A percentile compares a stretch with the other conserved stretches of the same genome.
Evolutionary conservation across 2,329 filamentous ascomycete species (phyloP).

Genomic region (Chrysoporthe deuterocubensis): DNA sequence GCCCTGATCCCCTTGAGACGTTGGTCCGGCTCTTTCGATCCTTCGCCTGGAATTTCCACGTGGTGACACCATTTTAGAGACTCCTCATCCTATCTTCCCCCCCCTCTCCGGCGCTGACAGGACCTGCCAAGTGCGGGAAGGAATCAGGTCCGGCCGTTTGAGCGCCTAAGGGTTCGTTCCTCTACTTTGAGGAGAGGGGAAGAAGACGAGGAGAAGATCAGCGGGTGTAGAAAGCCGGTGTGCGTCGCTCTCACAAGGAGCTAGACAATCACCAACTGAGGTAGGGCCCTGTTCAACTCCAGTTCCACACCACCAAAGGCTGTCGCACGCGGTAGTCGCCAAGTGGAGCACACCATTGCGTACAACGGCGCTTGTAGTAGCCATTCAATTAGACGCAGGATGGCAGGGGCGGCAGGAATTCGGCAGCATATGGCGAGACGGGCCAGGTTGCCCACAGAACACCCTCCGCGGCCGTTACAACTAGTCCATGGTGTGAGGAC

Average conservation of each 20-base stretch:
- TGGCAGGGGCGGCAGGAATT: neutral
- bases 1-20: neutral
- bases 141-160: conserved; percentile 10
- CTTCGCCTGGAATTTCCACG: conserved; percentile 15
- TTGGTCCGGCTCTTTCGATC: neutral
- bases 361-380: neutral
- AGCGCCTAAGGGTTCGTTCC: neutral
- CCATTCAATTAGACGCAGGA: neutral
- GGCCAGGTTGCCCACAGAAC: no score
- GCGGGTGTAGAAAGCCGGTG: neutral
- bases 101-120: conserved; percentile 1
- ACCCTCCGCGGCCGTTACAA: no score
- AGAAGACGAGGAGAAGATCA: neutral
- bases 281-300: neutral
- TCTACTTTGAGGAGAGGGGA: neutral
- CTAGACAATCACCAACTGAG: neutral
- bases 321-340: neutral
- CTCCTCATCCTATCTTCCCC: neutral
- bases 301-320: neutral
- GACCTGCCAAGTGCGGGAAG: conserved; percentile 24
- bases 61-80: conserved; percentile 20
- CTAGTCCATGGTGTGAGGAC: no score
- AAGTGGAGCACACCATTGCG: neutral
- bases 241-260: neutral
- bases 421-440: no score